Conservation (phyloP, 768 basidiomycete species). For the Hericium erinaceus region DNA sequence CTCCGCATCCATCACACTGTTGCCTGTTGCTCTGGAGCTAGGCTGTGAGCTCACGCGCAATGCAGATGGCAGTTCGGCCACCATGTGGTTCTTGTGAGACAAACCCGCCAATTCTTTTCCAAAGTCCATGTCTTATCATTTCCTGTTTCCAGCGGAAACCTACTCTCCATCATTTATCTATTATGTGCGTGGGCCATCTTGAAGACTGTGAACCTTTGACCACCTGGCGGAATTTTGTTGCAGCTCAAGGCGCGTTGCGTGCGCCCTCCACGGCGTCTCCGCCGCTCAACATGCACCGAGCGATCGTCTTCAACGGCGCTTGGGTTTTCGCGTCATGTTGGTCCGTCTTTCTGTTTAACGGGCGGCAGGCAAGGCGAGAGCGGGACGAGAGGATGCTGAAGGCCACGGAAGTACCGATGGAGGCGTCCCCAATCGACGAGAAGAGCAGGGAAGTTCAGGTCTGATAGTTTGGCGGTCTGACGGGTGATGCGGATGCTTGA, state of each 20-base stretch:
- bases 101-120: background rate
- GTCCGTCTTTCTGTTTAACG: constrained; percentile 43
- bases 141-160: constrained; percentile 42
- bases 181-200: constrained; percentile 34
- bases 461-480: too few species aligned
- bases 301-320: constrained; percentile 57
- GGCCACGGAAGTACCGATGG: background rate
- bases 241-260: constrained; percentile 63
- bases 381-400: constrained; percentile 45
- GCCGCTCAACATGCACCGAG: constrained; percentile 63
- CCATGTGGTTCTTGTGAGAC: constrained; percentile 62
- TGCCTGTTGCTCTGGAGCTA: constrained; percentile 72
- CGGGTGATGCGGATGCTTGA: too few species aligned
- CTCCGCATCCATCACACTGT: constrained; percentile 51
- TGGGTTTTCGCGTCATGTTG: constrained; percentile 32
- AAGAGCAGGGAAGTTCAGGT: too few species aligned
- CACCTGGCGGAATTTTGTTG: background rate
- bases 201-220: too few species aligned
- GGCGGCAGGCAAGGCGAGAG: constrained; percentile 53
- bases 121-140: background rate
- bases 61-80: constrained; percentile 65
- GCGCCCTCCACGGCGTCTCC: constrained; percentile 50
- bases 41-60: constrained; percentile 74
- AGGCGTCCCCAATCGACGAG: too few species aligned
- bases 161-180: constrained; percentile 52